Evolutionary conservation across 2,329 filamentous ascomycete species (phyloP).

Genomic region (Xylaria sp.): DNA sequence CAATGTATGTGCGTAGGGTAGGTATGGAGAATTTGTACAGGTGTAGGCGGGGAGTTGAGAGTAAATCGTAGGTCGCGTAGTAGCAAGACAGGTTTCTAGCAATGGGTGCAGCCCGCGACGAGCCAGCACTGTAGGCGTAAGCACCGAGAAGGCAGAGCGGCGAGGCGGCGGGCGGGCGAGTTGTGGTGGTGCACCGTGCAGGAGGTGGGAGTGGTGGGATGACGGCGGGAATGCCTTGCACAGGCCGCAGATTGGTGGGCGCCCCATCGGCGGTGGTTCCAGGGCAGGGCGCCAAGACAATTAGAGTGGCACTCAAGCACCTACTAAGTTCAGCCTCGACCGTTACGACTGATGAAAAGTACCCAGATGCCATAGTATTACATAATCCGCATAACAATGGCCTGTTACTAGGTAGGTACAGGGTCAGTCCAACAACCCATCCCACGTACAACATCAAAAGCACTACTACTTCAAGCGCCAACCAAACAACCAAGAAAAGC

Average conservation of each 20-base stretch:
- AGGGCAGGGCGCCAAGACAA: slow-evolving; percentile 28
- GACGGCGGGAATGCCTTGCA: slow-evolving; percentile 28
- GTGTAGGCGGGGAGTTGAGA: background rate
- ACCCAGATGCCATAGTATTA: background rate
- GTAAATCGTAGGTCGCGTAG: background rate
- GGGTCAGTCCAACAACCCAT: too few species aligned
- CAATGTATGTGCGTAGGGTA: slow-evolving; percentile 12
- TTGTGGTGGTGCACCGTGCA: slow-evolving; percentile 32
- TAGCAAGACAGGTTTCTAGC: slow-evolving; percentile 5
- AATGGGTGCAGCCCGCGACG: slow-evolving; percentile 29
- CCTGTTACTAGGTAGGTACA: background rate
- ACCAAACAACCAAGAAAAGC: too few species aligned
- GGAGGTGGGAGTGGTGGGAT: slow-evolving; percentile 30
- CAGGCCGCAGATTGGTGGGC: slow-evolving; percentile 30
- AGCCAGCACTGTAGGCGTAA: slow-evolving; percentile 10
- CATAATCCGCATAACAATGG: background rate
- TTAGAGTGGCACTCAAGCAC: slow-evolving; percentile 11
- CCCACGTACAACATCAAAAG: too few species aligned
- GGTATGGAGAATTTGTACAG: slow-evolving; percentile 10
- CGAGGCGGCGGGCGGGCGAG: slow-evolving; percentile 29
- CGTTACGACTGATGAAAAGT: background rate
- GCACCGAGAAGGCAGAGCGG: slow-evolving; percentile 7
- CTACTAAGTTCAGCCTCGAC: slow-evolving; percentile 26
- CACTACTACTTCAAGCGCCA: too few species aligned
- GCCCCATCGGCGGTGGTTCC: slow-evolving; percentile 11